Percentiles rank a stretch among this genome's conserved stretches.
phyloP scores from a whole-genome alignment of 2,329 filamentous ascomycete species.

The Capronia americana region DNA sequence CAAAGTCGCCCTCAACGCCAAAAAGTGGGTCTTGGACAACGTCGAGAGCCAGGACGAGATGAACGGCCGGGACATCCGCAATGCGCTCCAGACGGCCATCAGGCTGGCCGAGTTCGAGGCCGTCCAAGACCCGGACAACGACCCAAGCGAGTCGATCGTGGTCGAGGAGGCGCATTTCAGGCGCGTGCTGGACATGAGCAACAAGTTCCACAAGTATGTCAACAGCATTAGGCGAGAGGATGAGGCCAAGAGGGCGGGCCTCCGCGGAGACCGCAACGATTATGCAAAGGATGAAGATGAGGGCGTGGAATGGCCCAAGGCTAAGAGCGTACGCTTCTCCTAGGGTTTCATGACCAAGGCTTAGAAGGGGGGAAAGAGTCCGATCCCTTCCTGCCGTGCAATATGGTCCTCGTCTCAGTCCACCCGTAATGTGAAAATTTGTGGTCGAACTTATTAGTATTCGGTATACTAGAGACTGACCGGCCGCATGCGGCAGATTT shows the following conservation, averaged over 20 bases:
- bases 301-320: background rate
- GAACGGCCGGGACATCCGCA: conserved; percentile 49
- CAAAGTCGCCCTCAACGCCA: background rate
- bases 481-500: background rate
- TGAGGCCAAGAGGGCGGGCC: background rate
- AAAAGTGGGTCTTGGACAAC: conserved; percentile 6
- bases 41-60: conserved; percentile 1
- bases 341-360: background rate
- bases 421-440: background rate
- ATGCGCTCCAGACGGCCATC: conserved; percentile 34
- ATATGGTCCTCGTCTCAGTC: background rate
- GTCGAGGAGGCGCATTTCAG: conserved; percentile 1
- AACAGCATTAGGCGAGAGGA: background rate
- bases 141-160: background rate
- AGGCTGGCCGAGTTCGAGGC: conserved; percentile 4
- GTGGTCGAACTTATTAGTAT: conserved; percentile 4
- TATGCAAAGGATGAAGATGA: background rate
- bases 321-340: background rate
- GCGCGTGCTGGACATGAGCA: conserved; percentile 1
- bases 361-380: background rate
- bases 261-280: background rate
- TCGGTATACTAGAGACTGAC: conserved; percentile 1
- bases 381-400: background rate
- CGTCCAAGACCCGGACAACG: background rate
- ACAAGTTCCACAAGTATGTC: conserved; percentile 1